phyloP scores from a whole-genome alignment of 805 yeast species.

The Maudiozyma pseudohumilis region DNA sequence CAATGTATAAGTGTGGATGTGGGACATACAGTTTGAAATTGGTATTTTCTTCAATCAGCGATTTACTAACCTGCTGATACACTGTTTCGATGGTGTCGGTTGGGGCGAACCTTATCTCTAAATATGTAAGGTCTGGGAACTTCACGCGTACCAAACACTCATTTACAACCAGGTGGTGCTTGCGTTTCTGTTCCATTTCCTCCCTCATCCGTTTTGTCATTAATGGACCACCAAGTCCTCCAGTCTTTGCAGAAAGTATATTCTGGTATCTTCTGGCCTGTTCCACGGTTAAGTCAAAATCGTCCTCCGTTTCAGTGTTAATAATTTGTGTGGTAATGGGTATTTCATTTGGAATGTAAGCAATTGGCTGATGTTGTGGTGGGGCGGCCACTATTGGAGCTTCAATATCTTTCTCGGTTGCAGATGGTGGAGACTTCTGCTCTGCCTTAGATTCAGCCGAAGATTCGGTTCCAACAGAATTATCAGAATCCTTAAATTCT shows the following conservation, averaged over 20 bases:
- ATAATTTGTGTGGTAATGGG: constrained; percentile 7
- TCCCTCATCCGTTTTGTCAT: constrained; percentile 35
- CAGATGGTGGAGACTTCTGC: neutral
- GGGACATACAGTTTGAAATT: constrained; percentile 36
- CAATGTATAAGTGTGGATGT: constrained; percentile 37
- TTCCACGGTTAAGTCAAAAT: constrained; percentile 38
- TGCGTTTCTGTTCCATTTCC: constrained; percentile 22
- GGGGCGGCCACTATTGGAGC: neutral
- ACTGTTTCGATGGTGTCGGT: constrained; percentile 31
- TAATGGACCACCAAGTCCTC: constrained; percentile 31
- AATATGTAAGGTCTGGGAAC: constrained; percentile 46
- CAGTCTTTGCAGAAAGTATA: constrained; percentile 36
- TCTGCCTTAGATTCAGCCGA: neutral
- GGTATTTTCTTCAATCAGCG: constrained; percentile 21
- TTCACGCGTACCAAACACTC: constrained; percentile 40
- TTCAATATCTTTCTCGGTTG: neutral
- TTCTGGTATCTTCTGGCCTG: constrained; percentile 48
- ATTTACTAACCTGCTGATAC: constrained; percentile 23
- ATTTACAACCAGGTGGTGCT: constrained; percentile 15
- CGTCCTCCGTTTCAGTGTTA: constrained; percentile 24
- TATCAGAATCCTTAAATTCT: no score
- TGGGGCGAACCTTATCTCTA: constrained; percentile 43
- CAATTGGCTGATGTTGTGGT: constrained; percentile 13
- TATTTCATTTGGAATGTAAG: constrained; percentile 15
- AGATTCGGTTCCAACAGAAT: neutral